These are phyloP conservation scores for Nicotiana attenuata DNA, from an alignment of 257 asterid species.

Conservation along the genomic window DNA sequence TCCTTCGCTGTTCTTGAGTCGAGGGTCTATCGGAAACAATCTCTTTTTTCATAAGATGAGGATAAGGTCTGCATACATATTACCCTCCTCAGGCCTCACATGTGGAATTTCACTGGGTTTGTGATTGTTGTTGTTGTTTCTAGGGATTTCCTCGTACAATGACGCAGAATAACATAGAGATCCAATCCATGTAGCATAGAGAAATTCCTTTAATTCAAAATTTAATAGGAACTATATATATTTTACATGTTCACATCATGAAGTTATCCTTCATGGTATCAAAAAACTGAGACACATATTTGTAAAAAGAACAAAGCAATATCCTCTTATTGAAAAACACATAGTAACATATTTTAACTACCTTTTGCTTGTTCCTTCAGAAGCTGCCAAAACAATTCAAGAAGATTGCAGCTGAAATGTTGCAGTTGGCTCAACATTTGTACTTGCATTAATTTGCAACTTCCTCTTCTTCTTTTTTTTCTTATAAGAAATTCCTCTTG, in stretches of 20 bases:
- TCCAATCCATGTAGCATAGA: neutral
- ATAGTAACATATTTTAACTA: neutral
- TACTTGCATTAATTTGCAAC: neutral
- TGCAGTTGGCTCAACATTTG: neutral
- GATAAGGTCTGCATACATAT: no score
- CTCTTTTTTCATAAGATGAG: no score
- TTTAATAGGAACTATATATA: neutral
- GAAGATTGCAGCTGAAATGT: conserved; percentile 13
- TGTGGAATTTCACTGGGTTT: no score
- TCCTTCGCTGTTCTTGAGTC: neutral
- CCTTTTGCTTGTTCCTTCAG: neutral
- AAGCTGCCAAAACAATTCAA: neutral
- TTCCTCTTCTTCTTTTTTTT: conserved; percentile 10
- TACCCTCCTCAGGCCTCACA: rapidly evolving
- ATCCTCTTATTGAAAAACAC: neutral
- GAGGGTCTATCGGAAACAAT: no score
- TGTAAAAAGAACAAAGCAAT: neutral
- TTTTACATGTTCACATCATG: neutral
- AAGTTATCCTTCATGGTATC: neutral
- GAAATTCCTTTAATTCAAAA: neutral
- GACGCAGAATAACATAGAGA: neutral
- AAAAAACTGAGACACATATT: neutral
- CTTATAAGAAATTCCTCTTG: conserved; percentile 16
- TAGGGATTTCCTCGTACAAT: neutral
- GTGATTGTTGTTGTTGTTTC: neutral